Base-by-base conservation (phyloP, 106 monocot species). In the Dactylorhiza incarnata region DNA sequence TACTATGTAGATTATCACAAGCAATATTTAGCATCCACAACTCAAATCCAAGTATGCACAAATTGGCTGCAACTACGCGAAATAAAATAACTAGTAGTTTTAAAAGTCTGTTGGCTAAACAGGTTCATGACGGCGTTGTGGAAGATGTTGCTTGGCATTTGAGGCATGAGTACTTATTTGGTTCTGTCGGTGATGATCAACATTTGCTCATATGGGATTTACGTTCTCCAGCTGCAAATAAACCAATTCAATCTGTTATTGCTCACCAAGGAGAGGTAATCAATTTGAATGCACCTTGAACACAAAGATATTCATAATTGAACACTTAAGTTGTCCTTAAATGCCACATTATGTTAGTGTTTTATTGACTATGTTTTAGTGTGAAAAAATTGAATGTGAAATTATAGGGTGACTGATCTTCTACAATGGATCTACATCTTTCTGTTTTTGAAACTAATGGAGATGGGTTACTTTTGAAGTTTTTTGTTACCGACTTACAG, bases 111-210 rank as follows among this genome's bases (percentile, higher is more conserved):
- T 14, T 81, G n/a, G 68, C 45, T 49, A 59, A 37, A 22, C 77
- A 97, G 97, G 86, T 87, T 45, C 97, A 97, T 85, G 97, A 94
- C 75, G 97, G 94, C 71, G 94, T 97, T 73, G 97, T 97, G 54
- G 97, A 94, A 75, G 97, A 97, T 82, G 94, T 97, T 84, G 97
- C 97, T 22, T 97, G 97, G 97, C 97, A 97, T 75, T 81, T 94
- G 74, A 89, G 91, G 77, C 94, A 97, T 84, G 97, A 91, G 74
- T 86, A 94, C 80, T 78, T 94, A 53, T 97, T 97, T 87, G 97
- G 97, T 49, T 97, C 97, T 16, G 91, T 89, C 72, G 97, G 97
- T 76, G 97, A 97, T 89, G 97, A 97, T 73, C 91, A 83, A 25
- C 84, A 89, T 76, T 73, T 97, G 73, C 85, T 94, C 26, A 86